Percentiles rank a stretch among this genome's conserved stretches.
These are phyloP conservation scores for Fusarium metavorans DNA, from an alignment of 2,329 filamentous ascomycete species.

Conservation along the genomic window DNA sequence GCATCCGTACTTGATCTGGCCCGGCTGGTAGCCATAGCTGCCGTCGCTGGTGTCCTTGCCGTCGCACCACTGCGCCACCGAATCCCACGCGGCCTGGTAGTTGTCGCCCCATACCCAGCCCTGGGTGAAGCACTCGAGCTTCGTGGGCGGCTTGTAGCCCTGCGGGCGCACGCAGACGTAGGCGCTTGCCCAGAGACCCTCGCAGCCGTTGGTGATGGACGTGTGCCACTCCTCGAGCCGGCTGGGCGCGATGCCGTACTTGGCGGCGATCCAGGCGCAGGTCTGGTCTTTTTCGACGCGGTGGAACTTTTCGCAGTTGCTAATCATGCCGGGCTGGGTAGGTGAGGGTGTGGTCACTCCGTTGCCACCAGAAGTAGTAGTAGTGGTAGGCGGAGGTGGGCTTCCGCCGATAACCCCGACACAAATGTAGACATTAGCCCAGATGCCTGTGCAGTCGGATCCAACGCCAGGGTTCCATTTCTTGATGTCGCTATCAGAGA, in stretches of 20 bases:
- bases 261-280: neutral
- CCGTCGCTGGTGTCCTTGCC: neutral
- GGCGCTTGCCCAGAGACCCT: neutral
- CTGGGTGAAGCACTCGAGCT: neutral
- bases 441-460: neutral
- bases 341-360: neutral
- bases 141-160: neutral
- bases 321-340: neutral
- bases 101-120: neutral
- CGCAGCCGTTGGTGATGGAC: neutral
- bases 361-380: neutral
- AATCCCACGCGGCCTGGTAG: neutral
- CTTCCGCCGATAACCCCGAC: neutral
- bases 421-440: neutral
- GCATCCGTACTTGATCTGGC: neutral
- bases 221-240: neutral
- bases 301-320: neutral
- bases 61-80: neutral
- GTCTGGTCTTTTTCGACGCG: neutral
- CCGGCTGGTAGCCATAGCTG: neutral
- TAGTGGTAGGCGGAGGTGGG: neutral
- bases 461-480: neutral
- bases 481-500: neutral
- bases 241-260: neutral
- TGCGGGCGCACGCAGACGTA: neutral